phyloP scores from a whole-genome alignment of 2,329 filamentous ascomycete genomes.

The Alternaria metachromatica region DNA sequence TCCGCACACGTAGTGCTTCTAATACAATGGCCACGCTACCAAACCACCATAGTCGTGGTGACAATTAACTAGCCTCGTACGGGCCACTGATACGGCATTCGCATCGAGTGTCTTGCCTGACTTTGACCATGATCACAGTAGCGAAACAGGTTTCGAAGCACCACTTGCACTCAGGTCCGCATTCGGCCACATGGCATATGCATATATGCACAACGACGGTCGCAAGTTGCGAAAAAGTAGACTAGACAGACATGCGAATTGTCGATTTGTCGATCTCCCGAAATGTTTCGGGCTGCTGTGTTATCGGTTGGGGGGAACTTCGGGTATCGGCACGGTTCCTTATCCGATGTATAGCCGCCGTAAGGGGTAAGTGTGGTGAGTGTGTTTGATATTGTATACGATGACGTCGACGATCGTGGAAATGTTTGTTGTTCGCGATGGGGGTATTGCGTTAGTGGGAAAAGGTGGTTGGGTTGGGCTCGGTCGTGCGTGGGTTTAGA shows the following conservation, averaged over 20 bases:
- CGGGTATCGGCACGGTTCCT: conserved; percentile 1
- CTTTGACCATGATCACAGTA: background rate
- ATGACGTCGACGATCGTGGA: conserved; percentile 12
- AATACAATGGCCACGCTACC: background rate
- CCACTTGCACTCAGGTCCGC: conserved; percentile 4
- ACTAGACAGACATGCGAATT: background rate
- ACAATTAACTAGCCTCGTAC: background rate
- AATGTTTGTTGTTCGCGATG: background rate
- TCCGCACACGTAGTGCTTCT: background rate
- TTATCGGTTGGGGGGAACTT: background rate
- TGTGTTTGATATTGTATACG: background rate
- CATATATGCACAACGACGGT: background rate
- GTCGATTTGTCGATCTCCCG: conserved; percentile 23
- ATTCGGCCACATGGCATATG: background rate
- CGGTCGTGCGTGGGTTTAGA: background rate
- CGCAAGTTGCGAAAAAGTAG: background rate
- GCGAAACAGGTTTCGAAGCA: background rate
- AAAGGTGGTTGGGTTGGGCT: background rate
- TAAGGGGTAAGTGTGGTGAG: background rate
- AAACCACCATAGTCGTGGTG: conserved; percentile 4
- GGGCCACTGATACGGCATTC: background rate
- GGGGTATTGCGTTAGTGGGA: background rate
- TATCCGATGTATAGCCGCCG: background rate
- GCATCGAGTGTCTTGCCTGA: background rate
- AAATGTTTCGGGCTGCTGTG: conserved; percentile 9